Percentiles rank a stretch among this genome's conserved stretches.
These are phyloP conservation scores for Cymbopogon flexuosus DNA, from an alignment of 202 grass and related monocot species.

Conservation along the genomic window DNA sequence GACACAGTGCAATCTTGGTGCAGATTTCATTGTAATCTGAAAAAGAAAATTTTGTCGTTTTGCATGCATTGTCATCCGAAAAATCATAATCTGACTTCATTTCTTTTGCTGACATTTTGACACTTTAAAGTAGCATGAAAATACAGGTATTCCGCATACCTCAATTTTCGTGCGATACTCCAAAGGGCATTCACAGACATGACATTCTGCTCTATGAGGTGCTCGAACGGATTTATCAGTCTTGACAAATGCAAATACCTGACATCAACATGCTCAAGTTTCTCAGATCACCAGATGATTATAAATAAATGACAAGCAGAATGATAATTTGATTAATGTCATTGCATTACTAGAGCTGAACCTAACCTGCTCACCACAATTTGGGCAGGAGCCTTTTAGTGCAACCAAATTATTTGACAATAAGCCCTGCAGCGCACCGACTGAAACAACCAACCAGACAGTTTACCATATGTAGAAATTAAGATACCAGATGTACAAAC, in stretches of 20 bases:
- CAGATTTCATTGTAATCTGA: not conserved
- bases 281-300: conserved; percentile 15
- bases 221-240: conserved; percentile 51
- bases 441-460: conserved; percentile 34
- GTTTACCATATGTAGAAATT: not conserved
- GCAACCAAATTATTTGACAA: conserved; percentile 80
- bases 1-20: not conserved
- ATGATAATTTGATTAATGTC: not conserved
- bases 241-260: conserved; percentile 97
- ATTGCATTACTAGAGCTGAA: not conserved
- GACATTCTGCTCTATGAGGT: conserved; percentile 77
- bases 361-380: conserved; percentile 88
- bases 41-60: not conserved
- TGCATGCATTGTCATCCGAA: not conserved
- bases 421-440: conserved; percentile 64
- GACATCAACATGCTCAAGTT: conserved; percentile 7
- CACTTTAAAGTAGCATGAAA: not conserved
- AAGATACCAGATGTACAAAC: not conserved
- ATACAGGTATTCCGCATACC: conserved; percentile 35
- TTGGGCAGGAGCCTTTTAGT: conserved; percentile 83
- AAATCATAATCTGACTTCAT: not conserved
- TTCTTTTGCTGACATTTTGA: not conserved
- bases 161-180: conserved; percentile 83
- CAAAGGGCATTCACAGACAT: conserved; percentile 79
- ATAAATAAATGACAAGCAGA: not conserved